Percentiles rank a stretch among this genome's conserved stretches.
Conservation (phyloP, 495 filamentous ascomycete species). For the Daldinia bambusicola region DNA sequence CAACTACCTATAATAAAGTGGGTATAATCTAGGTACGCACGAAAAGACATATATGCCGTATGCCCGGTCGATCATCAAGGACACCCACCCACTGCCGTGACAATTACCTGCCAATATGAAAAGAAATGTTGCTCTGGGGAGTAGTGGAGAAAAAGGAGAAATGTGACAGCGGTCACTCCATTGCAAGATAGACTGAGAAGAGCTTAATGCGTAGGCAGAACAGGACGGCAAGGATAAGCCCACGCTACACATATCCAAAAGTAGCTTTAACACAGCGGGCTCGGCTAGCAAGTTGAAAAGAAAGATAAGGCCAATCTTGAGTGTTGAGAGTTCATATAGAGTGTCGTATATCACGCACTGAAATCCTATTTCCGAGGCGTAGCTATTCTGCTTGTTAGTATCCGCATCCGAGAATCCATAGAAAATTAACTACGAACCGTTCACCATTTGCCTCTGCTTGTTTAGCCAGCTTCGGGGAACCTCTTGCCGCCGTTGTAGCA, state of each 20-base stretch:
- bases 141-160: not conserved
- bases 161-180: not conserved
- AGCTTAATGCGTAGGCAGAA: not conserved
- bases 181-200: slow-evolving; percentile 14
- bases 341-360: slow-evolving; percentile 22
- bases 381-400: slow-evolving; percentile 43
- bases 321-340: not conserved
- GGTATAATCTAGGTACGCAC: slow-evolving; percentile 41
- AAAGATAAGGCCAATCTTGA: slow-evolving; percentile 9
- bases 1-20: slow-evolving; percentile 33
- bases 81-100: slow-evolving; percentile 19
- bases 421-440: slow-evolving; percentile 52
- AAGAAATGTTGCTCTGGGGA: slow-evolving; percentile 11
- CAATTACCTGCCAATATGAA: slow-evolving; percentile 19
- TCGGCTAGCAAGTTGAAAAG: not conserved
- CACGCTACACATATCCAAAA: slow-evolving; percentile 14
- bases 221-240: slow-evolving; percentile 11
- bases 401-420: not conserved
- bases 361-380: slow-evolving; percentile 61
- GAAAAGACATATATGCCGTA: slow-evolving; percentile 26
- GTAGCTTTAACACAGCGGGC: not conserved
- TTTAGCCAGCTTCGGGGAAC: slow-evolving; percentile 89
- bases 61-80: slow-evolving; percentile 27
- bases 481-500: slow-evolving; percentile 77
- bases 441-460: slow-evolving; percentile 82